These are phyloP conservation scores for Aspergillus nomiae DNA, from an alignment of 2,329 filamentous ascomycete species.

Conservation along the genomic window DNA sequence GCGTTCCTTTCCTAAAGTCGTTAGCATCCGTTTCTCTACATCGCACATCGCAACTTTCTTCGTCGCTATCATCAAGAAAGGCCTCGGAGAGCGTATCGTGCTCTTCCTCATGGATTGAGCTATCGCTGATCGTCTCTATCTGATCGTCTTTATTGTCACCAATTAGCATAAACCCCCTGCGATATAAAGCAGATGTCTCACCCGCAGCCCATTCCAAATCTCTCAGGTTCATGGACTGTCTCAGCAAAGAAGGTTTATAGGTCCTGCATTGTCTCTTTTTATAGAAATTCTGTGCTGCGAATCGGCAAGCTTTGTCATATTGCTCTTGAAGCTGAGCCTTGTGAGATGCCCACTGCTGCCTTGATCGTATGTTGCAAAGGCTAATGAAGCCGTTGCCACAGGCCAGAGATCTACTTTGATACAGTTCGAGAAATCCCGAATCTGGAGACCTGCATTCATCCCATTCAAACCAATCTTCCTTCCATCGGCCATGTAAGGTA, in stretches of 20 bases:
- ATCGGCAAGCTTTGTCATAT: not conserved
- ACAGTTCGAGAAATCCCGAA: not conserved
- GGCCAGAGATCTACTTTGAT: slow-evolving; percentile 1
- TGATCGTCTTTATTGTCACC: not conserved
- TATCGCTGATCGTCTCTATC: not conserved
- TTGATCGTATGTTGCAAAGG: not conserved
- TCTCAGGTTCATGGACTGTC: not conserved
- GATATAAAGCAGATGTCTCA: not conserved
- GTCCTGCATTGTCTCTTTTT: not conserved
- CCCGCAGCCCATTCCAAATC: not conserved
- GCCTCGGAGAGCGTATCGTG: not conserved
- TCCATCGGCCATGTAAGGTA: slow-evolving; percentile 26
- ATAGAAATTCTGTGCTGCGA: not conserved
- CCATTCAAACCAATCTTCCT: not conserved
- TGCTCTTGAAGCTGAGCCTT: not conserved
- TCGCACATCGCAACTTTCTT: not conserved
- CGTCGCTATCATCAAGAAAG: not conserved
- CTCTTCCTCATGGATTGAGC: not conserved
- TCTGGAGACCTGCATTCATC: slow-evolving; percentile 13
- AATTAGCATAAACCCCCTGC: too few species aligned
- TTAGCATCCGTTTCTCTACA: not conserved
- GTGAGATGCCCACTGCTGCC: not conserved
- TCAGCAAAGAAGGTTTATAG: slow-evolving; percentile 9
- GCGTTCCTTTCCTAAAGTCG: not conserved
- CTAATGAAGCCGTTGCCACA: not conserved